Evolutionary conservation across 805 yeast species (phyloP).

Genomic region (Lachancea sp.): DNA sequence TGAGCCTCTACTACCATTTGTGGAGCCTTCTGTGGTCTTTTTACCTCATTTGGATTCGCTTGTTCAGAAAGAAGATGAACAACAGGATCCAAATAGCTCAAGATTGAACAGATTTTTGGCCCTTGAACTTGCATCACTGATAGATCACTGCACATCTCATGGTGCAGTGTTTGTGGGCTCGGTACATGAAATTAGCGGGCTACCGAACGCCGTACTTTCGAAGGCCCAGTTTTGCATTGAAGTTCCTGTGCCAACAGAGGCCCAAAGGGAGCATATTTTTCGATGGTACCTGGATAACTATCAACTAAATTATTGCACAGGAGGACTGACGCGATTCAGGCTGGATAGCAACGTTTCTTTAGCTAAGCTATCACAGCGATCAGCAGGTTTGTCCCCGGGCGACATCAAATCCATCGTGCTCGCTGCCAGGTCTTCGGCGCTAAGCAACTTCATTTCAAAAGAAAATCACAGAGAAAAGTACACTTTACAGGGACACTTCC

Average conservation of each 20-base stretch:
- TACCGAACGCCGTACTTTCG: slow-evolving; percentile 61
- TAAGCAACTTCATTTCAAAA: not conserved
- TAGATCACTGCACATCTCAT: slow-evolving; percentile 46
- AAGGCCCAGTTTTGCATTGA: slow-evolving; percentile 70
- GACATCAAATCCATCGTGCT: slow-evolving; percentile 69
- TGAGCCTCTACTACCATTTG: slow-evolving; percentile 50
- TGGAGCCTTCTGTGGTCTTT: slow-evolving; percentile 45
- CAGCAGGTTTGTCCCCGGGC: slow-evolving; percentile 87
- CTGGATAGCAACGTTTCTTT: slow-evolving; percentile 37
- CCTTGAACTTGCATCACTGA: slow-evolving; percentile 49
- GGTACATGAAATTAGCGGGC: slow-evolving; percentile 56
- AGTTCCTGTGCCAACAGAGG: slow-evolving; percentile 71
- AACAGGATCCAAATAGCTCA: slow-evolving; percentile 37
- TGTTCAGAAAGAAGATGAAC: slow-evolving; percentile 60
- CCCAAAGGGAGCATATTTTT: slow-evolving; percentile 63
- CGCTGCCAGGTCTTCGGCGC: slow-evolving; percentile 53
- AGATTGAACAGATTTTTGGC: slow-evolving; percentile 29
- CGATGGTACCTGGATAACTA: slow-evolving; percentile 37
- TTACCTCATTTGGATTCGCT: slow-evolving; percentile 71
- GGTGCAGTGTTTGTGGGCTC: slow-evolving; percentile 57
- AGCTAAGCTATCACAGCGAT: slow-evolving; percentile 62
- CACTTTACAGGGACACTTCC: slow-evolving; percentile 18
- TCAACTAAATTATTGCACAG: slow-evolving; percentile 1
- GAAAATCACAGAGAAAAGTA: not conserved
- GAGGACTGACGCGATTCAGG: not conserved